Evolutionary conservation across 1,284 basidiomycete species (phyloP).

Genomic region (Stereum hirsutum): DNA sequence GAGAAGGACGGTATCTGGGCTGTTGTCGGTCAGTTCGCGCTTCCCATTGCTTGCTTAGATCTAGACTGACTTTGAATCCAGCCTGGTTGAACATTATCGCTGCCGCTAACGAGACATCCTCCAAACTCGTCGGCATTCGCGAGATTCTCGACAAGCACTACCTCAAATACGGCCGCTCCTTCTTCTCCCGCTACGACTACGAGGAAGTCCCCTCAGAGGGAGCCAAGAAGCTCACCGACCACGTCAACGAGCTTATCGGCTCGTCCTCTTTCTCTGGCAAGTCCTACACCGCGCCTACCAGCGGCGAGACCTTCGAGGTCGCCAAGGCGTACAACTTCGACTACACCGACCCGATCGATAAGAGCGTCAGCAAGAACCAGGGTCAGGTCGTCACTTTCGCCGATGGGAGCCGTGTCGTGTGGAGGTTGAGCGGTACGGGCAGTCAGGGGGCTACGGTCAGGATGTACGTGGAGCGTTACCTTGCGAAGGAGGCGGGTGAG

Average conservation of each 20-base stretch:
- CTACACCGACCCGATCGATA: conserved; percentile 97
- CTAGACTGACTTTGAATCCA: conserved; percentile 19
- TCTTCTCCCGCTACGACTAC: conserved; percentile 99
- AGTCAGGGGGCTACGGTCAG: conserved; percentile 92
- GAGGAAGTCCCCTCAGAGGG: conserved; percentile 93
- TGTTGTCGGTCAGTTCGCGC: conserved; percentile 58
- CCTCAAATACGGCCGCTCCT: conserved; percentile 89
- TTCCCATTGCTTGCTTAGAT: not conserved
- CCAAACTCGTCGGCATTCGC: conserved; percentile 76
- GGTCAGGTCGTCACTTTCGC: conserved; percentile 89
- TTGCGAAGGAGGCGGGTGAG: conserved; percentile 59
- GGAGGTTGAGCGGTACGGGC: conserved; percentile 93
- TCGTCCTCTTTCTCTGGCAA: conserved; percentile 60
- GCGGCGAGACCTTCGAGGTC: conserved; percentile 72
- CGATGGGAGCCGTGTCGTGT: conserved; percentile 92
- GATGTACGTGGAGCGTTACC: conserved; percentile 91
- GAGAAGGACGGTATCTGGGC: conserved; percentile 99
- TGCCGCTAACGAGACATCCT: conserved; percentile 79
- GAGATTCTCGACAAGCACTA: conserved; percentile 87
- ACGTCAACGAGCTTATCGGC: conserved; percentile 68
- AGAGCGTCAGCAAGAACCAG: conserved; percentile 90
- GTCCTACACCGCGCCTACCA: conserved; percentile 55
- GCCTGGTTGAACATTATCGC: conserved; percentile 98
- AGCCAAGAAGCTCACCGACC: conserved; percentile 78
- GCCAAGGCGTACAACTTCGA: conserved; percentile 80